Evolutionary conservation across 148 eudicot genomes (phyloP), one percentile per base, ranked within the genome.

Genomic region (Diospyros kaki): DNA sequence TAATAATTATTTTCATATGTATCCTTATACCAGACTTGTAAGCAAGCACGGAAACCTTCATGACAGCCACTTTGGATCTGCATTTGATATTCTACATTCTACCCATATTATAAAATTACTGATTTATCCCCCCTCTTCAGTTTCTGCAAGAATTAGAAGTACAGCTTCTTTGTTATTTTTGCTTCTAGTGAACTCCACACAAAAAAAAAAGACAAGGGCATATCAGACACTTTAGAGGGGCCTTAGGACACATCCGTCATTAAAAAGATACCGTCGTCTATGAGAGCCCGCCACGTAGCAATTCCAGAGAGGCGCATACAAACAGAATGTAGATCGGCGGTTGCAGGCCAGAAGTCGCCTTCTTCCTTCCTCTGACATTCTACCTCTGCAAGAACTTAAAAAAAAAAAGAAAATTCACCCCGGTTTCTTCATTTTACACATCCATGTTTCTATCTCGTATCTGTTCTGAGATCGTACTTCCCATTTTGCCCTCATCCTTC

Each of bases 351-450:
- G 73, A 75, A 80, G 94, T 90, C 91, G 58, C 82, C 82, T 62
- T 87, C 95, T 78, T 63, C 78, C 72, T 72, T 74, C 79, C 79
- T 82, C 83, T 87, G 90, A 90, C 95, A 85, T 90, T 88, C 88
- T 76, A 88, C 86, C 94, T 82, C 82, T 75, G 81, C 78, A 53
- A 55, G 1, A 5, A 6, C 13, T 14, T 1, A 11, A n/a, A 60
- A 28, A 28, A 28, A 66, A 44, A 28, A 4, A n/a, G 41, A 15
- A 54, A 1, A 46, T 9, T n/a, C 6, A 38, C 12, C 50, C 12
- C 17, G 9, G 9, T 46, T 45, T 17, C 15, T 15, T 48, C 8
- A 2, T 44, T 5, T 62, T 66, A 5, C 0, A 11, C 18, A 2
- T 2, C 2, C 6, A 17, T 18, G 12, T 58, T 9, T 58, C n/a